Base-by-base conservation (phyloP, 75 land plant species). In the Ceratopteris richardii region DNA sequence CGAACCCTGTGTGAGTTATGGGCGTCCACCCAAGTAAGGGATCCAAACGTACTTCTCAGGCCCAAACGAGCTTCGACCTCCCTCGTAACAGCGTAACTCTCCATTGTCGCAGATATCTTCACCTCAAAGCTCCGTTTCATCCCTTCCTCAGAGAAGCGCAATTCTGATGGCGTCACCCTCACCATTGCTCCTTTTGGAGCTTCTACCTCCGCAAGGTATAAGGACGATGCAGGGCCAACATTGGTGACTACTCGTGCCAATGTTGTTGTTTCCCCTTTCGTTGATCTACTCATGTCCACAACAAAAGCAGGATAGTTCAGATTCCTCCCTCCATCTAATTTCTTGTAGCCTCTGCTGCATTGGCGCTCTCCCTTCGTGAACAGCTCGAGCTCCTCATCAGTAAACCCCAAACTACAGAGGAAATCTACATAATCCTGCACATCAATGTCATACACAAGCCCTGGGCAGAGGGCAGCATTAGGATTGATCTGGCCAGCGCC, bases 261-360 rank as follows among this genome's bases (percentile, higher is more conserved):
- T 17, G 69, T 72, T 56, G 79, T 9, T 19, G 27, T 0, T 23
- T 27, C 66, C 74, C 0, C 27, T 23, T 52, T 3, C 0, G 19
- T 4, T 26, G 29, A 7, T 25, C 65, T 65, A 6, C 78, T 63
- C 48, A 92, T 80, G 36, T 76, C 51, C 18, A 75, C 86, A 0
- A 77, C 77, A 23, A 91, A 54, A 0, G 97, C 78, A 4, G 97
- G 97, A 70, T 92, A 92, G 60, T 92, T 92, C 23, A 92, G 67
- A 53, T 85, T 77, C 82, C 70, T 52, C 40, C 62, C 57, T 36
- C 53, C 21, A 80, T 70, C 0, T 9, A 10, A 14, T 2, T 42
- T 62, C 9, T 33, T 33, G 37, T 33, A 33, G 14, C 17, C 14
- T 2, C 54, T 11, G 23, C 16, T 19, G 54, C 54, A 22, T 23